Evolutionary conservation across 2,329 filamentous ascomycete species (phyloP), one percentile per base, ranked within the genome.

Genomic region (Pseudopyrenochaeta lycopersici): DNA sequence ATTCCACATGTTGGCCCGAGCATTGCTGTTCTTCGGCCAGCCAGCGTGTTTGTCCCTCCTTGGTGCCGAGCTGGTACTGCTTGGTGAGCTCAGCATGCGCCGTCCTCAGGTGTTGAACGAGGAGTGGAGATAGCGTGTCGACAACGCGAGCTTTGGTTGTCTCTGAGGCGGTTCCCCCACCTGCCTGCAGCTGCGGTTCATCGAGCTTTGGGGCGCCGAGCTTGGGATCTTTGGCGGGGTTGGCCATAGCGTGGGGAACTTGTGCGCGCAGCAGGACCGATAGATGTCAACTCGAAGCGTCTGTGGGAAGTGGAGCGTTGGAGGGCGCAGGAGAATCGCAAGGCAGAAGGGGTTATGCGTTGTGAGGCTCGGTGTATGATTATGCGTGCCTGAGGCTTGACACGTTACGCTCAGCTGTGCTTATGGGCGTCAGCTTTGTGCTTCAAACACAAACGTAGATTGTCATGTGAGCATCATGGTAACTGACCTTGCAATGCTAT

Each of bases 131-230:
- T 29, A 77, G 60, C n/a, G 47, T 49, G n/a, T 76, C 67, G 45
- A 75, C 57, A 18, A 52, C 56, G 39, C 66, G 63, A 27, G 73
- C 71, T 46, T 67, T 68, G 17, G 57, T 27, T 10, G 68, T 64
- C 39, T 47, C 67, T 5, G 69, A 57, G 2, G 74, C 68, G 12
- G 67, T 71, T 9, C 74, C 74, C 54, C 74, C 74, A 33, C 74
- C 74, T 11, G 74, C 74, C 58, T 77, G 74, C 27, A 74, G 73
- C 47, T 75, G 60, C 2, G 73, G 70, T 21, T 72, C 48, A 45
- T 70, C 65, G 46, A 67, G 50, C 56, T 73, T 68, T 32, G 71
- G 71, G 12, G 62, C 61, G 15, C 68, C 71, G 36, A 74, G 53
- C 62, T 74, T 74, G 40, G 43, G 54, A 56, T 75, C 71, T 43